These are phyloP conservation scores for Hypericum perforatum DNA, from an alignment of 345 rosid species.

Conservation along the genomic window DNA sequence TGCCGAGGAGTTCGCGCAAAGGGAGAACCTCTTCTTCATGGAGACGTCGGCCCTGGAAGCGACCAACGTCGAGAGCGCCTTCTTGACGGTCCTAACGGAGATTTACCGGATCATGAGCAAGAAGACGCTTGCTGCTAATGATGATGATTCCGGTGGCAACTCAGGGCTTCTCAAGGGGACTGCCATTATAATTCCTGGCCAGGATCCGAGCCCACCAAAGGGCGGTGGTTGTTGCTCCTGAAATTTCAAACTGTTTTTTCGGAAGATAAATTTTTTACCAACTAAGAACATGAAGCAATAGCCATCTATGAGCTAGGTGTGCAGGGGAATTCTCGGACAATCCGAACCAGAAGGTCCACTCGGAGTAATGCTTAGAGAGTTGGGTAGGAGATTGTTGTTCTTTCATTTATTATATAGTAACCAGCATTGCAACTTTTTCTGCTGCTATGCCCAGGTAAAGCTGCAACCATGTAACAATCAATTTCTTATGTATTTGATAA, in stretches of 20 bases:
- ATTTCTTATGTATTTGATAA: too few species aligned
- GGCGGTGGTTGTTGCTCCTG: conserved; percentile 56
- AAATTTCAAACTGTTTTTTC: not conserved
- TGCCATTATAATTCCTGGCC: conserved; percentile 49
- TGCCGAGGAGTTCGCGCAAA: conserved; percentile 75
- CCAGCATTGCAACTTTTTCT: too few species aligned
- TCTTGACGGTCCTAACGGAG: conserved; percentile 57
- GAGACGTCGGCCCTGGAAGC: conserved; percentile 82
- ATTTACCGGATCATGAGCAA: conserved; percentile 66
- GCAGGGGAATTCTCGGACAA: too few species aligned
- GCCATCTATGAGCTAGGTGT: too few species aligned
- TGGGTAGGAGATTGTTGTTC: too few species aligned
- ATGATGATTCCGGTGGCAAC: conserved; percentile 32
- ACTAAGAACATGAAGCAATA: too few species aligned
- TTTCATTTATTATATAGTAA: too few species aligned
- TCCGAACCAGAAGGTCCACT: too few species aligned
- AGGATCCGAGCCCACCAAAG: conserved; percentile 29
- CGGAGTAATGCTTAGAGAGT: too few species aligned
- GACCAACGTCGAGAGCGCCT: conserved; percentile 72
- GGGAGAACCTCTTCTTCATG: conserved; percentile 78
- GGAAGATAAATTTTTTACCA: not conserved
- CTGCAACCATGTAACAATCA: too few species aligned
- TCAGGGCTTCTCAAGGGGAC: conserved; percentile 61
- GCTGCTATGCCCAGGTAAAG: too few species aligned
- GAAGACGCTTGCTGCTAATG: conserved; percentile 50